Evolutionary conservation across 192 early-diverging fungal genomes (phyloP).

Genomic region (Dissophora globulifera): DNA sequence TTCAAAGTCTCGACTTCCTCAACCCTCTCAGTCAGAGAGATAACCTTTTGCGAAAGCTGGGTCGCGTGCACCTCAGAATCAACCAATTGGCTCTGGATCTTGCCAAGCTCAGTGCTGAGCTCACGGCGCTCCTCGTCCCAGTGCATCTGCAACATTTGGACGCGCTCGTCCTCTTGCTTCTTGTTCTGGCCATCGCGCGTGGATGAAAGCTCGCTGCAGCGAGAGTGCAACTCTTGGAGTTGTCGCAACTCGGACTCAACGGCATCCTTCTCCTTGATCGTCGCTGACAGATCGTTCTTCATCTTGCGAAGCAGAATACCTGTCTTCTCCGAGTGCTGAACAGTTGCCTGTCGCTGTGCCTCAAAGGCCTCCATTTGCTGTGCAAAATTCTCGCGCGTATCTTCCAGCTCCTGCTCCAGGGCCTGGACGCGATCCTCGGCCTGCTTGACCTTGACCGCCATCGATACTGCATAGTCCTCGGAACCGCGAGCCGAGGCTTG

Average conservation of each 20-base stretch:
- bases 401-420: conserved; percentile 34
- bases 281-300: conserved; percentile 35
- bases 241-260: conserved; percentile 6
- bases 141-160: conserved; percentile 33
- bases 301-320: conserved; percentile 25
- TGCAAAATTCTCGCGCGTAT: conserved; percentile 19
- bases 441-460: conserved; percentile 28
- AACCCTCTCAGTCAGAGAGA: conserved; percentile 28
- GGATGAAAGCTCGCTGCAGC: neutral
- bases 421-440: conserved; percentile 20
- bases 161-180: conserved; percentile 28
- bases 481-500: conserved; percentile 28
- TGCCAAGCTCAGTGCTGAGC: neutral
- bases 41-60: conserved; percentile 32
- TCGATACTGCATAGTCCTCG: conserved; percentile 24
- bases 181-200: conserved; percentile 2
- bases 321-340: conserved; percentile 46
- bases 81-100: conserved; percentile 17
- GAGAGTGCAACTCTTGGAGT: conserved; percentile 16
- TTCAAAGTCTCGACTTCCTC: conserved; percentile 43
- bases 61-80: conserved; percentile 37
- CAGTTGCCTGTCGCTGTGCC: conserved; percentile 32
- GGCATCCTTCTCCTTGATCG: conserved; percentile 30
- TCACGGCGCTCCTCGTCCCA: conserved; percentile 28
- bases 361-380: conserved; percentile 35